phyloP scores from a whole-genome alignment of 352 stramenopile genomes.

The Globisporangium canariense region DNA sequence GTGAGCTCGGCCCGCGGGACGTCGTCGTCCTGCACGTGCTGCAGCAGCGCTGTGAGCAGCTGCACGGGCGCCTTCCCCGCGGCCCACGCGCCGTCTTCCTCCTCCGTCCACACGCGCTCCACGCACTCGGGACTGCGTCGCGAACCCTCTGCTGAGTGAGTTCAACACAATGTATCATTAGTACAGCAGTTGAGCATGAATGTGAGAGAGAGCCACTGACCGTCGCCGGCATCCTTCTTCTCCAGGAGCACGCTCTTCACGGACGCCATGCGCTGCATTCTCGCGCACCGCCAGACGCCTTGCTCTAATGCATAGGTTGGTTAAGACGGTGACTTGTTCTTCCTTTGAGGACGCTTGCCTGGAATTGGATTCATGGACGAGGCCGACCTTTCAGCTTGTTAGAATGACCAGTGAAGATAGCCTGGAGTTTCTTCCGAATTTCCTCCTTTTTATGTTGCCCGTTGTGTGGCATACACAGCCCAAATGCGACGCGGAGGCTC shows the following conservation, averaged over 20 bases:
- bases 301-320: not conserved
- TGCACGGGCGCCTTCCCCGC: conserved; percentile 52
- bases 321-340: no score
- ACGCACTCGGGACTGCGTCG: conserved; percentile 37
- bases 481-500: no score
- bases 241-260: conserved; percentile 28
- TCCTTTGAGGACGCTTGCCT: no score
- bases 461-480: no score
- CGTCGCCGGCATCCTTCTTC: conserved; percentile 21
- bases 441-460: no score
- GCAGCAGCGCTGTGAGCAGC: conserved; percentile 53
- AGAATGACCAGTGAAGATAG: no score
- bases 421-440: no score
- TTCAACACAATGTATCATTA: not conserved
- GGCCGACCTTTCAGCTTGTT: no score
- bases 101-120: conserved; percentile 56
- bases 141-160: conserved; percentile 5
- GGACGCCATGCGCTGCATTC: conserved; percentile 30
- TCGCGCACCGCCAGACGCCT: not conserved
- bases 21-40: conserved; percentile 55
- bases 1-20: conserved; percentile 43
- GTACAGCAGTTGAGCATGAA: not conserved
- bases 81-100: conserved; percentile 61
- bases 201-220: not conserved
- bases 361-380: no score